Conservation (phyloP, 768 basidiomycete genomes). For the Phaeotremella fagi region DNA sequence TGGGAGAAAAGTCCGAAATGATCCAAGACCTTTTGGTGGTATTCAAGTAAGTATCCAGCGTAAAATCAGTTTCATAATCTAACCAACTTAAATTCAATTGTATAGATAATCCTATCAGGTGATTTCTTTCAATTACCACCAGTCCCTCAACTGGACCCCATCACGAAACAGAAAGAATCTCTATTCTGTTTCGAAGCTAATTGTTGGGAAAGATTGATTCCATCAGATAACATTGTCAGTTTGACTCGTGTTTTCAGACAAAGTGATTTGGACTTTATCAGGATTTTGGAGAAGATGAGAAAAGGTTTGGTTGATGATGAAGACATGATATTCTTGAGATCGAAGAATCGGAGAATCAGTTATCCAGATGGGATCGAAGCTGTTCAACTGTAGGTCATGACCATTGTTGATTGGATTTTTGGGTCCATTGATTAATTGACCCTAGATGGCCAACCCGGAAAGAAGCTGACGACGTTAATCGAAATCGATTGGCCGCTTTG, state of each 20-base stretch:
- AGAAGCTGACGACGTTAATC: constrained; percentile 31
- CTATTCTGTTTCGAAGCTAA: constrained; percentile 47
- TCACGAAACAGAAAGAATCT: constrained; percentile 1
- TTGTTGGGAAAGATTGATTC: constrained; percentile 39
- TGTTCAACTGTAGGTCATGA: constrained; percentile 27
- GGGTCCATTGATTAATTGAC: not conserved
- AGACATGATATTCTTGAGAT: constrained; percentile 19
- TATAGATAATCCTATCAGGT: constrained; percentile 47
- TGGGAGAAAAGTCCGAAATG: constrained; percentile 38
- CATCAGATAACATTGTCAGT: constrained; percentile 23
- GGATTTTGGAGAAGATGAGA: constrained; percentile 44
- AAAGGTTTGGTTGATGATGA: constrained; percentile 29
- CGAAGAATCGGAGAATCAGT: constrained; percentile 22
- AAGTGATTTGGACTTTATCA: constrained; percentile 40
- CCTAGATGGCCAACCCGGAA: constrained; percentile 27
- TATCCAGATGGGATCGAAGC: constrained; percentile 38
- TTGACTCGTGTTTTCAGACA: constrained; percentile 47
- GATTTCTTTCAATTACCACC: constrained; percentile 52
- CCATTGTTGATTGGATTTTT: not conserved
- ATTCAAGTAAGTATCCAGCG: constrained; percentile 21
- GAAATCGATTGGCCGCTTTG: constrained; percentile 19
- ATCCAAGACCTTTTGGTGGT: constrained; percentile 46
- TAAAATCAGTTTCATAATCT: not conserved
- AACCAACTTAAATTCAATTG: not conserved
- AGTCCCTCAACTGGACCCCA: constrained; percentile 26